A percentile compares a stretch with the other conserved stretches of the same genome.
phyloP scores from a whole-genome alignment of 1,284 basidiomycete genomes.

The Agaricales sp. region DNA sequence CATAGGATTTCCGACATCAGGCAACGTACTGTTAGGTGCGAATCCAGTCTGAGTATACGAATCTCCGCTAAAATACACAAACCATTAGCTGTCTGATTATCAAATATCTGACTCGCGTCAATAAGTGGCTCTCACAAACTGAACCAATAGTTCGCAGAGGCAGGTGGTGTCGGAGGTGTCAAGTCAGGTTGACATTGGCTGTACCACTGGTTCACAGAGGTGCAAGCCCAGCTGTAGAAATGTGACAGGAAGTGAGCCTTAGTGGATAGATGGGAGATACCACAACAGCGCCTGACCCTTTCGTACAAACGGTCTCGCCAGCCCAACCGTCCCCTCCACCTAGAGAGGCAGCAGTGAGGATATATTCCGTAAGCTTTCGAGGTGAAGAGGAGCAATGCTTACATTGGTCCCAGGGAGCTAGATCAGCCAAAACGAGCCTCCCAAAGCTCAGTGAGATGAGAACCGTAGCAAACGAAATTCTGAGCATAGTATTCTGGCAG shows the following conservation, averaged over 20 bases:
- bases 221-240: neutral
- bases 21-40: conserved; percentile 27
- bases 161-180: neutral
- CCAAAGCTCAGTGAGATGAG: neutral
- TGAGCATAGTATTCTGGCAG: no score
- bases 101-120: neutral
- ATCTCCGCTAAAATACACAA: conserved; percentile 32
- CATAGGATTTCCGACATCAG: conserved; percentile 36
- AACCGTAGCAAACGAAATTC: no score
- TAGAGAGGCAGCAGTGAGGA: no score
- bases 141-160: conserved; percentile 33
- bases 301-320: neutral
- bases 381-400: neutral
- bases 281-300: neutral
- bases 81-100: neutral
- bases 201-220: neutral
- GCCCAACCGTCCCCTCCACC: neutral
- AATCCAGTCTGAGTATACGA: conserved; percentile 51
- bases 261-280: neutral
- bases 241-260: neutral
- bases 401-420: neutral
- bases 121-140: conserved; percentile 29
- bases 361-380: neutral
- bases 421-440: neutral
- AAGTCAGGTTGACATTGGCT: neutral